Evolutionary conservation across 352 stramenopile genomes (phyloP).

Genomic region (Phytophthora cajani): DNA sequence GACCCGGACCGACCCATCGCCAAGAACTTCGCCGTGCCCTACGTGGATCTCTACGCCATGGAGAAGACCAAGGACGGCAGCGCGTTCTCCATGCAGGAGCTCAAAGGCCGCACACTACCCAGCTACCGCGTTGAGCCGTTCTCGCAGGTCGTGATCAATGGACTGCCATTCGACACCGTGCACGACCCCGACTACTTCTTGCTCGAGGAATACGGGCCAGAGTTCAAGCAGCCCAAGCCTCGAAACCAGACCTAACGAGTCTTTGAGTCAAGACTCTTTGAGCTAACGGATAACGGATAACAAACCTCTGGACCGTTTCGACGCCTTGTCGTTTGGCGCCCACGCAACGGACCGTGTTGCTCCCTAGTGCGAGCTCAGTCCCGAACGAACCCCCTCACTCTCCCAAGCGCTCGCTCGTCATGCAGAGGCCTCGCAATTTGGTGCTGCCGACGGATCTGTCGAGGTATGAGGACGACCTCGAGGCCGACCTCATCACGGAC

Average conservation of each 20-base stretch:
- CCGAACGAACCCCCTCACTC: not conserved
- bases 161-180: constrained; percentile 33
- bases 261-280: no score
- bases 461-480: not conserved
- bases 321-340: no score
- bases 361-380: not conserved
- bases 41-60: constrained; percentile 40
- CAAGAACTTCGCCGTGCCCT: constrained; percentile 21
- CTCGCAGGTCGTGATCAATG: constrained; percentile 27
- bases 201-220: constrained; percentile 28
- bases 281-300: no score
- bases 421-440: constrained; percentile 2
- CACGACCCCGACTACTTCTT: constrained; percentile 34
- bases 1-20: constrained; percentile 14
- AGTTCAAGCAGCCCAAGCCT: constrained; percentile 27
- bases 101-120: constrained; percentile 4
- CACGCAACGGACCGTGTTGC: no score
- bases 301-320: no score
- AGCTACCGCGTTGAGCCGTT: constrained; percentile 21
- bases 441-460: not conserved
- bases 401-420: not conserved
- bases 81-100: constrained; percentile 22
- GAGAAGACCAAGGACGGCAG: not conserved
- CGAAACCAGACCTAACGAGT: not conserved
- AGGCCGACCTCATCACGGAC: not conserved